Conservation (phyloP, 1,284 basidiomycete species). For the Leccinum variabile region DNA sequence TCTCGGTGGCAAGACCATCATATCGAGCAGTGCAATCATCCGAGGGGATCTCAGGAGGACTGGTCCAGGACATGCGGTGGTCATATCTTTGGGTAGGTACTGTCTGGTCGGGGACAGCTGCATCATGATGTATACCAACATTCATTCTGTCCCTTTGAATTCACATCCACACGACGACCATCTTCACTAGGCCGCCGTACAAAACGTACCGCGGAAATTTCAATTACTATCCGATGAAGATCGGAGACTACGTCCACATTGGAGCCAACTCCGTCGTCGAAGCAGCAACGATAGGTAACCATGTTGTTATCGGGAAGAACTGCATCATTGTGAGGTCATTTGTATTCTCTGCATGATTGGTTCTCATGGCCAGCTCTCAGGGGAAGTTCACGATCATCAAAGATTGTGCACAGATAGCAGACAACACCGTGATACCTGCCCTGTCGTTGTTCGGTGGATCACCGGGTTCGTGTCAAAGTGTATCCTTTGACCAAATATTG, state of each 20-base stretch:
- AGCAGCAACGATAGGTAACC: slow-evolving; percentile 91
- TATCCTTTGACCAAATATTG: background rate
- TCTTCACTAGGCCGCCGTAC: slow-evolving; percentile 66
- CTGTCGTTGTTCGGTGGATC: slow-evolving; percentile 86
- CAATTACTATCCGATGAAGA: slow-evolving; percentile 98
- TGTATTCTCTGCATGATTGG: background rate
- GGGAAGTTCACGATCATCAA: slow-evolving; percentile 97
- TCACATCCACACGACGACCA: background rate
- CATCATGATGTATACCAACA: slow-evolving; percentile 71
- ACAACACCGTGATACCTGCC: slow-evolving; percentile 90
- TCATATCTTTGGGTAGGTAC: slow-evolving; percentile 90
- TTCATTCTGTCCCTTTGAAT: background rate
- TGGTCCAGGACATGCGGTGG: slow-evolving; percentile 86
- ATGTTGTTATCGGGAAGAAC: slow-evolving; percentile 94
- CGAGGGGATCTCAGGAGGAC: slow-evolving; percentile 86
- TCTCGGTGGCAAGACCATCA: slow-evolving; percentile 95
- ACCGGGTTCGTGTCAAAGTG: slow-evolving; percentile 58
- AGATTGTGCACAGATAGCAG: slow-evolving; percentile 87
- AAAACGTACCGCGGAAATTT: slow-evolving; percentile 90
- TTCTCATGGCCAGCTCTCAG: slow-evolving; percentile 43
- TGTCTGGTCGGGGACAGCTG: slow-evolving; percentile 88
- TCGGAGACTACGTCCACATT: slow-evolving; percentile 93
- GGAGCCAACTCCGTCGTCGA: slow-evolving; percentile 88
- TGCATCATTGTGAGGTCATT: slow-evolving; percentile 80
- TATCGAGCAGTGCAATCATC: slow-evolving; percentile 85